Evolutionary conservation across 176 grass and related monocot genomes (phyloP).

Genomic region (Elymus sibiricus): DNA sequence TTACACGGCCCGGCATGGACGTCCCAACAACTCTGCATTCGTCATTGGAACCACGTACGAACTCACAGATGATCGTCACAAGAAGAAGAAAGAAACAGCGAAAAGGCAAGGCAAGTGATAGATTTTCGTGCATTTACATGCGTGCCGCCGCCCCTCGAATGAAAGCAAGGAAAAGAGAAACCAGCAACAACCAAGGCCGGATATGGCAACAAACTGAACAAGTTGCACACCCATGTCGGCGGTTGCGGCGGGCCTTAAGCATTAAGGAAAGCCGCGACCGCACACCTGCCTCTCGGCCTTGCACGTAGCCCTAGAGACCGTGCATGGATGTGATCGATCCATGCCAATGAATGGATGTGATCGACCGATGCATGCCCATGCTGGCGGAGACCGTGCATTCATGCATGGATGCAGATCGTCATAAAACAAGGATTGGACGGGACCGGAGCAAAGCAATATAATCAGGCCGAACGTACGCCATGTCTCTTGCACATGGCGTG

Average conservation of each 20-base stretch:
- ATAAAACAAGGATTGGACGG: background rate
- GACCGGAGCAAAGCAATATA: background rate
- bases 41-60: background rate
- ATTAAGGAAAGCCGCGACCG: background rate
- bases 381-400: conserved; percentile 17
- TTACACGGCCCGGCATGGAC: conserved; percentile 12
- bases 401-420: background rate
- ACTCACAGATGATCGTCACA: background rate
- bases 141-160: background rate
- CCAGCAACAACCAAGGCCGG: background rate
- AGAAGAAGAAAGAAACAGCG: no score
- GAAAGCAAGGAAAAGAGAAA: background rate
- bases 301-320: background rate
- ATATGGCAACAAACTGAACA: background rate
- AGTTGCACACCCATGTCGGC: background rate
- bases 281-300: background rate
- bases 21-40: conserved; percentile 18
- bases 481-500: background rate
- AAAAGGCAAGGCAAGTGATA: no score
- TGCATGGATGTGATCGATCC: no score
- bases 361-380: background rate
- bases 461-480: background rate
- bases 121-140: background rate
- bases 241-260: background rate
- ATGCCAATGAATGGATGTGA: no score